Conservation (phyloP, 148 eudicot genomes). For the Limonium bicolor region DNA sequence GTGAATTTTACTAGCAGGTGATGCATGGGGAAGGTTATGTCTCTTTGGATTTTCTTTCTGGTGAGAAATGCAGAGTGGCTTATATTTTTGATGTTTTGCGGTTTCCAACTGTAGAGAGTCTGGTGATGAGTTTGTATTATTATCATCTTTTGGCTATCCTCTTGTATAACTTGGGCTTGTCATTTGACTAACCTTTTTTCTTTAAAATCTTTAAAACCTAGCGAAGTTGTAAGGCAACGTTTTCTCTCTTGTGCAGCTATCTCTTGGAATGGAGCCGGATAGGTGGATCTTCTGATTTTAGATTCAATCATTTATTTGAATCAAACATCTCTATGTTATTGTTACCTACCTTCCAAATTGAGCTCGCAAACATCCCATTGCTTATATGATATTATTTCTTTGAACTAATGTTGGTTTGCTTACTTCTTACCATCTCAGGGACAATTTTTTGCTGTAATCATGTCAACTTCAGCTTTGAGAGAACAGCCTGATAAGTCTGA, state of each 20-base stretch:
- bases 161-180: neutral
- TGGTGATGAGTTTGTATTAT: slow-evolving; percentile 18
- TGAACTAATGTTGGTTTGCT: too few species aligned
- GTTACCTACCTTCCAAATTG: too few species aligned
- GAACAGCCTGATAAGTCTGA: too few species aligned
- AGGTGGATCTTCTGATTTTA: slow-evolving; percentile 54
- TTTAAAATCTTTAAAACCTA: neutral
- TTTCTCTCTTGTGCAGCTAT: slow-evolving; percentile 25
- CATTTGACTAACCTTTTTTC: neutral
- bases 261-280: slow-evolving; percentile 29
- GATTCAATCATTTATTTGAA: too few species aligned
- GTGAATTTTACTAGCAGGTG: slow-evolving; percentile 23
- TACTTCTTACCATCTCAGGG: too few species aligned
- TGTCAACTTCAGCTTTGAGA: too few species aligned
- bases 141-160: neutral
- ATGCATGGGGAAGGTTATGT: slow-evolving; percentile 77
- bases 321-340: too few species aligned
- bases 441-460: too few species aligned
- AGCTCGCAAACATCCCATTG: too few species aligned
- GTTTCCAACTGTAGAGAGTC: slow-evolving; percentile 32
- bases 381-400: too few species aligned
- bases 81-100: slow-evolving; percentile 63
- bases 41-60: slow-evolving; percentile 49
- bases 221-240: neutral
- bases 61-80: slow-evolving; percentile 38